phyloP scores from a whole-genome alignment of 495 filamentous ascomycete species.

The Copromyces sp. region DNA sequence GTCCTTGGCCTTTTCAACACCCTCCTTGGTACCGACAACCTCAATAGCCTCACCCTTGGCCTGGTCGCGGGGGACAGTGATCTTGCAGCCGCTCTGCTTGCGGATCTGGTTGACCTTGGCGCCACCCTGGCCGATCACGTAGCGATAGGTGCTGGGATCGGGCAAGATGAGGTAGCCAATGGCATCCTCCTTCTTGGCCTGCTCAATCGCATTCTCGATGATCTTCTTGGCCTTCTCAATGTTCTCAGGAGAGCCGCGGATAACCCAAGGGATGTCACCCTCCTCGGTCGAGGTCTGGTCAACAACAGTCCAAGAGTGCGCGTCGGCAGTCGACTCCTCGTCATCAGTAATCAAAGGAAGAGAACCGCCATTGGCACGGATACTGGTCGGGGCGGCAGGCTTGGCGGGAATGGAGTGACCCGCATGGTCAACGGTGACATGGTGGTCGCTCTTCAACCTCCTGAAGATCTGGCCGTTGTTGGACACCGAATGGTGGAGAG shows the following conservation, averaged over 20 bases:
- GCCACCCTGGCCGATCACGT: slow-evolving; percentile 81
- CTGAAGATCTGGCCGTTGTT: slow-evolving; percentile 93
- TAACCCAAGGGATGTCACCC: slow-evolving; percentile 82
- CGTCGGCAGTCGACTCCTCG: slow-evolving; percentile 44
- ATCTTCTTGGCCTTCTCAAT: slow-evolving; percentile 66
- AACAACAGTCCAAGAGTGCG: slow-evolving; percentile 71
- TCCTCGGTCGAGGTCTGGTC: slow-evolving; percentile 47
- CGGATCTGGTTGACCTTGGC: slow-evolving; percentile 87
- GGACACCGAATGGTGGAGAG: slow-evolving; percentile 70
- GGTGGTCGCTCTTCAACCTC: slow-evolving; percentile 65
- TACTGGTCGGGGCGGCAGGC: slow-evolving; percentile 36
- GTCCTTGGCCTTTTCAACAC: slow-evolving; percentile 78
- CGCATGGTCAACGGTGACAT: slow-evolving; percentile 82
- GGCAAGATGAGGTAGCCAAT: slow-evolving; percentile 84
- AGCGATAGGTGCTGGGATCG: slow-evolving; percentile 80
- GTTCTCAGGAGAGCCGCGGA: slow-evolving; percentile 66
- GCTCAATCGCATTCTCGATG: slow-evolving; percentile 58
- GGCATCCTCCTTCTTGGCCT: slow-evolving; percentile 58
- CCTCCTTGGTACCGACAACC: slow-evolving; percentile 66
- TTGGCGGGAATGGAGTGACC: slow-evolving; percentile 64
- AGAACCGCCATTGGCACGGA: slow-evolving; percentile 42
- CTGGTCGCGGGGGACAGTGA: slow-evolving; percentile 80
- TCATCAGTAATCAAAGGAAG: slow-evolving; percentile 89
- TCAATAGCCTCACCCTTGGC: slow-evolving; percentile 75
- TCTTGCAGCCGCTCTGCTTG: slow-evolving; percentile 81